Base-by-base conservation (phyloP, 1,284 basidiomycete species). In the Microbotryum intermedium region DNA sequence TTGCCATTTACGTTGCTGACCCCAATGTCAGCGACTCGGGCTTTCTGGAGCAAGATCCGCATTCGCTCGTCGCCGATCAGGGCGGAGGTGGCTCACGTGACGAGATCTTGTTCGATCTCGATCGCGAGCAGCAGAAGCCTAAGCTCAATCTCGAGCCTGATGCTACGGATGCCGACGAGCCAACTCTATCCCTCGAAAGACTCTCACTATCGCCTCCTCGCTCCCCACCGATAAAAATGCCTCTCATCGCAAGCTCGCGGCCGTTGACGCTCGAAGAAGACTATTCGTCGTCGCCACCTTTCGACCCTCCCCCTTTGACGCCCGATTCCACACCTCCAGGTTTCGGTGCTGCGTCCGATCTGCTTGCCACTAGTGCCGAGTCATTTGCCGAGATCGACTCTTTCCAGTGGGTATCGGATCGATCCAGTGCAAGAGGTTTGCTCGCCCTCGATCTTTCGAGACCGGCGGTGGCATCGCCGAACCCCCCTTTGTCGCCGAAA, bases 281-380 rank as follows among this genome's bases (percentile, higher is more conserved):
- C 25, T 30, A 28, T 29, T 20, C 44, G 29, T n/a, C 21, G 18
- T 28, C 54, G 21, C 44, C 44, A 43, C 45, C 54, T 34, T 34
- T 44, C 44, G 13, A 47, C 34, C 54, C 21, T 18, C 54, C 45
- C 21, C 46, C 54, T 25, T 21, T 43, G 25, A 34, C 54, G 21
- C 45, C 45, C n/a, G 46, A 55, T n/a, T 20, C 21, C 18, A n/a
- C 54, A 1, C 54, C 54, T 5, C 54, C 54, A 23, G 45, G 54
- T 11, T 45, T n/a, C 6, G 54, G 54, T 23, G 18, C 44, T 18
- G 44, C 54, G 44, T 39, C 30, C 28, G 28, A 47, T 7, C 25
- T 55, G 18, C 45, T 48, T 26, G 46, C 45, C 21, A 55, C 54
- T n/a, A 55, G 54, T 28, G 28, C 46, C 30, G 54, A 55, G 16